Evolutionary conservation across 169 alveolate species (phyloP), one percentile per base, ranked within the genome.

Genomic region (Cyclospora cayetanensis): DNA sequence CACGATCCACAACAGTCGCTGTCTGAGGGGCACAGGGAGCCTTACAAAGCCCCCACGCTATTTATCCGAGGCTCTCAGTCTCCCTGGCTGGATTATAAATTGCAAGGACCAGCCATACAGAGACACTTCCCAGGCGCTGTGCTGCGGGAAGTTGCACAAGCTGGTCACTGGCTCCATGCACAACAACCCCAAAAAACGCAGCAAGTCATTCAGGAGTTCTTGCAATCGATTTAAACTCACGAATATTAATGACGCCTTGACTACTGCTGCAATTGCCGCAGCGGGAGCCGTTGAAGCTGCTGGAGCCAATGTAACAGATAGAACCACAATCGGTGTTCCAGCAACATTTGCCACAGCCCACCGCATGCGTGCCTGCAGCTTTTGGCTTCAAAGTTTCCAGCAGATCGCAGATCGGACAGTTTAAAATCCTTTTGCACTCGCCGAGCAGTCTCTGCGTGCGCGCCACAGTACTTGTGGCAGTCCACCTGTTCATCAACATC

Each of bases 101-200:
- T 15, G 83, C 83, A 70, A 55, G 31, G 34, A 39, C 83, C 11
- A 12, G 34, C 83, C 11, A 70, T 70, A 34, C 34, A 70, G 43
- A 31, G 83, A 31, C 83, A 70, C 29, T 70, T 70, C 55, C 55
- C 83, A 4, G 12, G 4, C 3, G 83, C 83, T 25, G 27, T 4
- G 34, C 83, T 70, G 34, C 83, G 50, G 35, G 50, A 35, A 5
- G 50, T 70, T 3, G 27, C 42, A 9, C 9, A 70, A 29, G 83
- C 83, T 4, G 83, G 83, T 5, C 83, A 70, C 50, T 70, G 83
- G 83, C 83, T 70, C 60, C 83, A 70, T 35, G 83, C 83, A 37
- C 83, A 70, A 35, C 83, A 70, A 55, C 83, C 50, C 25, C 29
- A 70, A 20, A n/a, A 35, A 11, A 70, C 83, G 18, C 29, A 12